Evolutionary conservation across 345 rosid genomes (phyloP), one percentile per base, ranked within the genome.

Genomic region (Brassica juncea): DNA sequence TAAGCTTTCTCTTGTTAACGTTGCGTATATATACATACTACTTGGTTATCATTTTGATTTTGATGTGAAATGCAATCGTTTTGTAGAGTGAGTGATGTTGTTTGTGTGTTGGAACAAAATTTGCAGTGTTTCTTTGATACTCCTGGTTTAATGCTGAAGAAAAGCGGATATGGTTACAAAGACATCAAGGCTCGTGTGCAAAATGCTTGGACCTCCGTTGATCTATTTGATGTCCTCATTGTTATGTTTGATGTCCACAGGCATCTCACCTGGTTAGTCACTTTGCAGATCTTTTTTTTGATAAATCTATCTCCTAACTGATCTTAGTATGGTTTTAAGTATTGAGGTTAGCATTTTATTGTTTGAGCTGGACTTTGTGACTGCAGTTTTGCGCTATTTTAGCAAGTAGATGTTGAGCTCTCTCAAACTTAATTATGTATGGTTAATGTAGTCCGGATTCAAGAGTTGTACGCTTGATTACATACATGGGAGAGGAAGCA

Each of bases 211-310:
- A 89, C 88, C 80, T 72, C 94, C 8, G 82, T 93, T 75, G 83
- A 88, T 70, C 82, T 91, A 49, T 95, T 89, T 82, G 98, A 95
- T 87, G 86, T 89, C 27, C 89, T 95, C 49, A 86, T 95, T 69
- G 94, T 95, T 57, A 86, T 95, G 79, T 95, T 95, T 86, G 98
- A 95, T 76, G 98, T 88, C 76, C 87, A 89, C 74, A 87, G 99
- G 79, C 98, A 95, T 82, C 89, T 93, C 73, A 85, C 86, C 74
- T 88, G 91, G 99, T 94, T 55, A 79, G 88, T 82, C 55, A 31
- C 30, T 76, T 64, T 54, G 1, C 42, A 6, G 23, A 39, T 19
- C 30, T 27, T 27, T 25, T 65, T 55, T 27, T 28, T 27, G 67
- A 55, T 44, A 6, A 4, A 58, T 30, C 49, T 73, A 66, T 64